A percentile compares a stretch with the other conserved stretches of the same genome.
These are phyloP conservation scores for Wallemia ichthyophaga DNA, from an alignment of 1,284 basidiomycete genomes.

Conservation along the genomic window DNA sequence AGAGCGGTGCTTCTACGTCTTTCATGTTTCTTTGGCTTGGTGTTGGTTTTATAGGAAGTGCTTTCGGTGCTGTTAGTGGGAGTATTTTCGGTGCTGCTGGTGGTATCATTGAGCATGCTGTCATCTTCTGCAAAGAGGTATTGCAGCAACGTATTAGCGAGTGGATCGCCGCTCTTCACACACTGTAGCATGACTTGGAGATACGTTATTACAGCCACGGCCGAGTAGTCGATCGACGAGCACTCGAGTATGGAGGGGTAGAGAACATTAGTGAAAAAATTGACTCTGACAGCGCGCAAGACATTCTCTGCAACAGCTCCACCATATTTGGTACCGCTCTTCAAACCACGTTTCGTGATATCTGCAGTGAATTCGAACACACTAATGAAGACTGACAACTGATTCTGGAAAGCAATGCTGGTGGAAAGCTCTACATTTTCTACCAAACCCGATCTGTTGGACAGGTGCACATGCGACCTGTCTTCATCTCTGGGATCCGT, in stretches of 20 bases:
- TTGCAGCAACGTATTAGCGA: conserved; percentile 37
- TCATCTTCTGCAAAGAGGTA: conserved; percentile 60
- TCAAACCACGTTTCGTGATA: conserved; percentile 28
- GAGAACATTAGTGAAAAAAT: conserved; percentile 70
- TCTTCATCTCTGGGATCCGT: conserved; percentile 9
- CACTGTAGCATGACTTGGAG: conserved; percentile 61
- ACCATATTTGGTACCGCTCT: conserved; percentile 21
- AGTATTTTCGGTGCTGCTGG: too few species aligned
- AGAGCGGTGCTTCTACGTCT: conserved; percentile 55
- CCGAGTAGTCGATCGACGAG: conserved; percentile 68
- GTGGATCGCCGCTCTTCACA: conserved; percentile 30
- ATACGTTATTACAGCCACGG: conserved; percentile 88
- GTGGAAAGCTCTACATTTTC: conserved; percentile 38
- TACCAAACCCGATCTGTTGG: background rate
- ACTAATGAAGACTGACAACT: conserved; percentile 63
- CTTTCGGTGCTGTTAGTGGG: too few species aligned
- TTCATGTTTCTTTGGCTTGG: conserved; percentile 22
- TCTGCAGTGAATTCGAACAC: conserved; percentile 77
- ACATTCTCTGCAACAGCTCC: conserved; percentile 49
- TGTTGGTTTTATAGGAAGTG: too few species aligned
- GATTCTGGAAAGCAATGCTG: conserved; percentile 40
- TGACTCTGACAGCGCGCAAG: conserved; percentile 47
- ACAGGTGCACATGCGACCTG: background rate
- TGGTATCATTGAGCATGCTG: too few species aligned
- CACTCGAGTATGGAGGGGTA: conserved; percentile 84